Conservation (phyloP, 75 land plant species). For the Sequoia sempervirens region DNA sequence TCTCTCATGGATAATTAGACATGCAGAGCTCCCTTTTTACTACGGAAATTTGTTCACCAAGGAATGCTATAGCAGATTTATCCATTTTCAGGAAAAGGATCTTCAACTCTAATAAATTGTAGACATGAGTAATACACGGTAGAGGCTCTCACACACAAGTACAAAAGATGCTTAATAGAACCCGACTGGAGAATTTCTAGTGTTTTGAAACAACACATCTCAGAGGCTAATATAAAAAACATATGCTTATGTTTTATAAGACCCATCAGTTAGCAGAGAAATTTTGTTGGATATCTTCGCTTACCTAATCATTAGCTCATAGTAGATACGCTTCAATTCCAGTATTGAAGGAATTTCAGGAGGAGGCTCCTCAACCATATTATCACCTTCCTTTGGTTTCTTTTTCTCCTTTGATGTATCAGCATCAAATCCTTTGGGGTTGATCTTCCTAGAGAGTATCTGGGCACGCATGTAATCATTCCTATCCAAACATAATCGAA, state of each 20-base stretch:
- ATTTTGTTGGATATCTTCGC: neutral
- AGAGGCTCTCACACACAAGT: neutral
- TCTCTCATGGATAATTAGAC: neutral
- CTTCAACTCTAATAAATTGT: neutral
- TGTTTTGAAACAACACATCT: neutral
- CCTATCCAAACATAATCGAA: slow-evolving; percentile 88
- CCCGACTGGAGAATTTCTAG: neutral
- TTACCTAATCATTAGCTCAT: slow-evolving; percentile 93
- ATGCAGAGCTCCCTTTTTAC: neutral
- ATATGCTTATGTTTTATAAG: neutral
- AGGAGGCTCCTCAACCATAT: slow-evolving; percentile 82
- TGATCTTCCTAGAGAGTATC: slow-evolving; percentile 92
- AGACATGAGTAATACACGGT: neutral
- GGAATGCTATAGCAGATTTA: neutral
- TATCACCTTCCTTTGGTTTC: slow-evolving; percentile 91
- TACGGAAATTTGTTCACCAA: neutral
- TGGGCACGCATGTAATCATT: slow-evolving; percentile 97
- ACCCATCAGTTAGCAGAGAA: neutral
- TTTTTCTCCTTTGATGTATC: slow-evolving; percentile 82
- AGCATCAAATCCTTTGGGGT: slow-evolving; percentile 78
- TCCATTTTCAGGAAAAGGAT: neutral
- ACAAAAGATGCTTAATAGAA: neutral
- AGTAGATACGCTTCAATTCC: slow-evolving; percentile 87
- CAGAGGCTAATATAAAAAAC: neutral
- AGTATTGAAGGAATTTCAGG: slow-evolving; percentile 82